Evolutionary conservation across 768 basidiomycete species (phyloP), one percentile per base, ranked within the genome.

Genomic region (Multifurca ochricompacta): DNA sequence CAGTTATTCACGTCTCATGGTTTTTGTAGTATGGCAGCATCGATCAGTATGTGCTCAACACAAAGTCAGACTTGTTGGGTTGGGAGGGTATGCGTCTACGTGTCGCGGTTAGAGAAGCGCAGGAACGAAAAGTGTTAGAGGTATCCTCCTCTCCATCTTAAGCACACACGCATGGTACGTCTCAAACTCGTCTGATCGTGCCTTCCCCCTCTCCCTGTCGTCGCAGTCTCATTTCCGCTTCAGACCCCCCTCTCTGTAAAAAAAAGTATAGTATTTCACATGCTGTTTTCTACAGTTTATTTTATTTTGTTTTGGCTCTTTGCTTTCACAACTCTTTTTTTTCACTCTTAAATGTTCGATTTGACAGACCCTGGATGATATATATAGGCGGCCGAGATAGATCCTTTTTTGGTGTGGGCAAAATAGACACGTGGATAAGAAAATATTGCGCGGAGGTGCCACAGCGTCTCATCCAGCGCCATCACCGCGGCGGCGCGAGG

Each of bases 1-100:
- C 0, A 36, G 40, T 41, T 8, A 23, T 9, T 3, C 42, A 42
- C 35, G n/a, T 23, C 19, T n/a, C 8, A 42, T 30, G 8, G 13
- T 37, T 13, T 59, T 13, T 58, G 44, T 34, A 68, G 69, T 47
- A 66, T 47, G 68, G 68, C 14, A 64, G 67, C 30, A 46, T 71
- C 40, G 70, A 78, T 61, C 65, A 71, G 43, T 78, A 77, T 62
- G 62, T 78, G 27, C 66, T 76, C 53, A 69, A 68, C 39, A 72
- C 69, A 43, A 69, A 67, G 60, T 58, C 69, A 30, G 69, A 71
- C 21, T 54, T 70, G 47, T 62, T 74, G 32, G 72, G 73, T 10
- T 67, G 67, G 62, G 71, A 73, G 63, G 73, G 73, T 23, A 73
- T 74, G 71, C 69, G 71, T 16, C 56, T 74, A 62, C 66, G 73